phyloP scores from a whole-genome alignment of 2,329 filamentous ascomycete species.

The Apiospora marii region DNA sequence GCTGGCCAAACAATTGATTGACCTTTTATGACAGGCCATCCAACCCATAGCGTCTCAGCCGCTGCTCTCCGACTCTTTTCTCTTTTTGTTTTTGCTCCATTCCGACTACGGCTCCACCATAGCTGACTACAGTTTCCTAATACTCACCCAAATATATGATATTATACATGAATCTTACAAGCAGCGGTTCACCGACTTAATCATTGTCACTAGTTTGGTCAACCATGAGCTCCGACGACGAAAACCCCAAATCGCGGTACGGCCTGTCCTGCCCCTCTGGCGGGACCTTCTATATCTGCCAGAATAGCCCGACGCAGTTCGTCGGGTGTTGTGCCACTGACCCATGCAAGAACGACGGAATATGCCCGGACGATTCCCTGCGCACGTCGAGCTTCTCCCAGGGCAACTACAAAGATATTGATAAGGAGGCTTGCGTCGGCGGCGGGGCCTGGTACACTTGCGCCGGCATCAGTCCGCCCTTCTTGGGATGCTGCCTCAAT shows the following conservation, averaged over 20 bases:
- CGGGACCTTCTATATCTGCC: constrained; percentile 34
- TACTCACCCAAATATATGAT: not conserved
- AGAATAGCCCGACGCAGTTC: constrained; percentile 30
- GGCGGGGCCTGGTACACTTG: constrained; percentile 34
- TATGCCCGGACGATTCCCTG: constrained; percentile 28
- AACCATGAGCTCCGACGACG: not conserved
- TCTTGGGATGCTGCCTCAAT: constrained; percentile 37
- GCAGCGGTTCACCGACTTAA: too few species aligned
- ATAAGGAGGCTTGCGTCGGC: constrained; percentile 31
- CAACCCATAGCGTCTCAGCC: not conserved
- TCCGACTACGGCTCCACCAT: too few species aligned
- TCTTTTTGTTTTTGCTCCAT: not conserved
- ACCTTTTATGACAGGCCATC: constrained; percentile 4
- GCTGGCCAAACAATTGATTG: not conserved
- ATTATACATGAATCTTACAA: too few species aligned
- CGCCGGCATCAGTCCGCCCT: constrained; percentile 26
- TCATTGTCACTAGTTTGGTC: not conserved
- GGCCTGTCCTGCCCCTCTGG: constrained; percentile 34
- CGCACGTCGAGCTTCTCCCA: constrained; percentile 31
- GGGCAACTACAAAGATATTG: too few species aligned
- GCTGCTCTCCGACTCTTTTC: not conserved
- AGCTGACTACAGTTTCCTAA: not conserved
- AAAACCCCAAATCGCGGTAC: not conserved
- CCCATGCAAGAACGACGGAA: constrained; percentile 32
- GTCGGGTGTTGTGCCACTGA: constrained; percentile 36